phyloP scores from a whole-genome alignment of 495 filamentous ascomycete species.

The Annulohypoxylon maeteangense region DNA sequence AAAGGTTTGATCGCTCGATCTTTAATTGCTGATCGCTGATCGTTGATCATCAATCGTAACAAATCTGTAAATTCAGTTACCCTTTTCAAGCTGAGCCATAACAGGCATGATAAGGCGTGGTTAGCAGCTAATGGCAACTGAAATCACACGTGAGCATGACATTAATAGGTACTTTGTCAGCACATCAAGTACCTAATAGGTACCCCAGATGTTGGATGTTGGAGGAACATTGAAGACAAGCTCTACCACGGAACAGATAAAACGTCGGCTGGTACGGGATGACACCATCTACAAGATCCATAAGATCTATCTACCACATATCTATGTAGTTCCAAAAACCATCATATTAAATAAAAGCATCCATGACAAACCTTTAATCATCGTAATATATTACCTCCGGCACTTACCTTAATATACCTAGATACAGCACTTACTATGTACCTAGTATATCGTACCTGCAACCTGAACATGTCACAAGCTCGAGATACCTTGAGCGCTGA shows the following conservation, averaged over 20 bases:
- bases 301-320: neutral
- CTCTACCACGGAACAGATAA: neutral
- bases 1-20: neutral
- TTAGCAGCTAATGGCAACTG: neutral
- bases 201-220: neutral
- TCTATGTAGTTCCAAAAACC: neutral
- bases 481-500: neutral
- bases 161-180: neutral
- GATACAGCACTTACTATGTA: neutral
- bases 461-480: neutral
- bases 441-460: neutral
- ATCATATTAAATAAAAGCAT: conserved; percentile 1
- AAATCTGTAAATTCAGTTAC: neutral
- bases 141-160: conserved; percentile 16
- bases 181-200: too few species aligned
- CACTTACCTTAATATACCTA: neutral
- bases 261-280: neutral
- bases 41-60: neutral
- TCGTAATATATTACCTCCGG: neutral
- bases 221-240: neutral
- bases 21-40: neutral
- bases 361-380: conserved; percentile 8
- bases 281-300: neutral
- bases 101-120: neutral
- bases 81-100: neutral